Evolutionary conservation across 202 grass and related monocot species (phyloP).

Genomic region (Eragrostis tef): DNA sequence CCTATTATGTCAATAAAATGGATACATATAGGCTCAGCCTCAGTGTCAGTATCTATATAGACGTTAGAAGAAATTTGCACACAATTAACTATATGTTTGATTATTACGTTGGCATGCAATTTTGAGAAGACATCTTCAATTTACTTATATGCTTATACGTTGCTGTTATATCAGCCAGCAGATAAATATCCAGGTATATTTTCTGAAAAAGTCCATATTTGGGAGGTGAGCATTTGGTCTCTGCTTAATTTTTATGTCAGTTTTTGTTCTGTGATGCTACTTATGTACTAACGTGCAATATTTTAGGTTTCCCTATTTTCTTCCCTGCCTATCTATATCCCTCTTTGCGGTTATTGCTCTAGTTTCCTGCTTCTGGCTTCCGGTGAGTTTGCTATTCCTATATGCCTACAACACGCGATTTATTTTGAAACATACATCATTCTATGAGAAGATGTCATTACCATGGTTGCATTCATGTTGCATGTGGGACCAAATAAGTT

Average conservation of each 20-base stretch:
- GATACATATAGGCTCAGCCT: too few relatives aligned
- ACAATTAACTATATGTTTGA: constrained; percentile 2
- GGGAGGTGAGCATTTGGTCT: constrained; percentile 65
- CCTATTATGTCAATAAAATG: too few relatives aligned
- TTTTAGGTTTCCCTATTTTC: constrained; percentile 84
- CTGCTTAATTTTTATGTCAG: constrained; percentile 25
- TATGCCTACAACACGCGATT: constrained; percentile 7
- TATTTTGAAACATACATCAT: neutral
- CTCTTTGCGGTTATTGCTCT: constrained; percentile 60
- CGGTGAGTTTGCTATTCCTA: constrained; percentile 52
- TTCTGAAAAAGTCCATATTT: constrained; percentile 68
- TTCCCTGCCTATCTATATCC: constrained; percentile 76
- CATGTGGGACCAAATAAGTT: too few relatives aligned
- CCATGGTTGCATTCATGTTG: constrained; percentile 23
- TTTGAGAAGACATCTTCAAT: neutral
- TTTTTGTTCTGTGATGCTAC: constrained; percentile 35
- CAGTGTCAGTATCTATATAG: too few relatives aligned
- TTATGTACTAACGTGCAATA: constrained; percentile 27
- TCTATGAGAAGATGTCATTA: neutral
- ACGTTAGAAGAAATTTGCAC: too few relatives aligned
- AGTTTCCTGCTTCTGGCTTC: constrained; percentile 79
- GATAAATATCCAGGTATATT: constrained; percentile 87
- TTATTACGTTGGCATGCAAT: neutral
- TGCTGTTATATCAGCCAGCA: constrained; percentile 67
- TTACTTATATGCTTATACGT: constrained; percentile 32